These are phyloP conservation scores for Suhomyces bolitotheri DNA, from an alignment of 1,139 yeast species.

Conservation along the genomic window DNA sequence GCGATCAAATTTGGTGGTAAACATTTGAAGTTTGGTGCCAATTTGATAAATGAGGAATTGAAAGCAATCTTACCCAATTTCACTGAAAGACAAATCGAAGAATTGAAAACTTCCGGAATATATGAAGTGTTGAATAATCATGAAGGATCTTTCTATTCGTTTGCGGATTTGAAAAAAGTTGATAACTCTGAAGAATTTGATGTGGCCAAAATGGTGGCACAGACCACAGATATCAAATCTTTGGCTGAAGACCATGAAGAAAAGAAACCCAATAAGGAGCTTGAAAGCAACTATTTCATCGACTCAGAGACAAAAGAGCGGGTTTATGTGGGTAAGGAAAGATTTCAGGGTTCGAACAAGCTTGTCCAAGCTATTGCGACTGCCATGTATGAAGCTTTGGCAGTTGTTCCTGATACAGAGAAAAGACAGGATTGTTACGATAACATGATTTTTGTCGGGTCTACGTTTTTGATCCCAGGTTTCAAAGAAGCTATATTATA, in stretches of 20 bases:
- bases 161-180: conserved; percentile 44
- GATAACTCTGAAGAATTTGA: conserved; percentile 70
- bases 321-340: conserved; percentile 74
- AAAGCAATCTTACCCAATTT: conserved; percentile 58
- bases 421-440: conserved; percentile 87
- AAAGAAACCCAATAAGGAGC: conserved; percentile 53
- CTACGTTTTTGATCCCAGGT: conserved; percentile 73
- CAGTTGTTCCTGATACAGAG: conserved; percentile 60
- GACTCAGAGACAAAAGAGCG: conserved; percentile 54
- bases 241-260: conserved; percentile 29
- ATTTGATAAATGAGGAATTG: conserved; percentile 56
- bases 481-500: conserved; percentile 69
- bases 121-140: conserved; percentile 68
- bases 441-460: conserved; percentile 76
- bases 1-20: conserved; percentile 56
- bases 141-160: conserved; percentile 62
- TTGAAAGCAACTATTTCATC: conserved; percentile 65
- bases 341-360: conserved; percentile 74
- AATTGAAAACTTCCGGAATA: conserved; percentile 70
- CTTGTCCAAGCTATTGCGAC: conserved; percentile 57
- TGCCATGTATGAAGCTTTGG: conserved; percentile 55
- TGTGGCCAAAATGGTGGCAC: conserved; percentile 86
- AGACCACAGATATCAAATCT: conserved; percentile 53
- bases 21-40: conserved; percentile 61
- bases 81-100: conserved; percentile 61